Conservation (phyloP, 805 yeast genomes). For the Lachancea sp. region DNA sequence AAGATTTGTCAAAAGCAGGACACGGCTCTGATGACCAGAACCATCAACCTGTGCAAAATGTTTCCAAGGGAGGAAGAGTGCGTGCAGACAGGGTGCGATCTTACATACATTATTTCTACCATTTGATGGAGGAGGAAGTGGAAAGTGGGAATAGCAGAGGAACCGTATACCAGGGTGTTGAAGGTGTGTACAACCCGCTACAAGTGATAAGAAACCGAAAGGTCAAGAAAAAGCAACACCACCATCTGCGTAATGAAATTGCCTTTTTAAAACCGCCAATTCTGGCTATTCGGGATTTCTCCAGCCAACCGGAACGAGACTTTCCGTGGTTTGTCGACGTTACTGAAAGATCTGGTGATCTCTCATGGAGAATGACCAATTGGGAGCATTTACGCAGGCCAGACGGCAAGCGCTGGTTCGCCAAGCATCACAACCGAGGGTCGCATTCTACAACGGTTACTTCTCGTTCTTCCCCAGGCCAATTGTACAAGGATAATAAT, state of each 20-base stretch:
- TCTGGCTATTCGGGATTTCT: conserved; percentile 51
- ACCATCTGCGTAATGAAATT: conserved; percentile 37
- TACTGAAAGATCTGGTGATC: conserved; percentile 51
- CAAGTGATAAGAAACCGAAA: conserved; percentile 73
- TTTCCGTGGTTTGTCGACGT: conserved; percentile 61
- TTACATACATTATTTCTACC: conserved; percentile 44
- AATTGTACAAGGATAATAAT: background rate
- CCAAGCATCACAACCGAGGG: background rate
- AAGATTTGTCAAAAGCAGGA: background rate
- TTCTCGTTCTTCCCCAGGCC: background rate
- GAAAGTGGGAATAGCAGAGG: conserved; percentile 17
- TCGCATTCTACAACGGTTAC: conserved; percentile 1
- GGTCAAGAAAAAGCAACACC: conserved; percentile 44
- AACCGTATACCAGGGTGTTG: conserved; percentile 42
- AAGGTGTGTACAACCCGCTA: conserved; percentile 72
- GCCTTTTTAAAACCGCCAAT: conserved; percentile 46
- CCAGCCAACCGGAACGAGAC: conserved; percentile 42
- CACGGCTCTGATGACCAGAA: background rate
- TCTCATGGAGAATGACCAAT: conserved; percentile 42
- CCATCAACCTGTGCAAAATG: conserved; percentile 18
- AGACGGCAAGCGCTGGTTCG: conserved; percentile 25
- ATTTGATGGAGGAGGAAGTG: conserved; percentile 39
- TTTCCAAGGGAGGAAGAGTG: conserved; percentile 15
- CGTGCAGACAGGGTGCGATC: conserved; percentile 29
- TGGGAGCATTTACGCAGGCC: conserved; percentile 30